These are phyloP conservation scores for Pseudoturritis turrita DNA, from an alignment of 345 rosid species.

Conservation along the genomic window DNA sequence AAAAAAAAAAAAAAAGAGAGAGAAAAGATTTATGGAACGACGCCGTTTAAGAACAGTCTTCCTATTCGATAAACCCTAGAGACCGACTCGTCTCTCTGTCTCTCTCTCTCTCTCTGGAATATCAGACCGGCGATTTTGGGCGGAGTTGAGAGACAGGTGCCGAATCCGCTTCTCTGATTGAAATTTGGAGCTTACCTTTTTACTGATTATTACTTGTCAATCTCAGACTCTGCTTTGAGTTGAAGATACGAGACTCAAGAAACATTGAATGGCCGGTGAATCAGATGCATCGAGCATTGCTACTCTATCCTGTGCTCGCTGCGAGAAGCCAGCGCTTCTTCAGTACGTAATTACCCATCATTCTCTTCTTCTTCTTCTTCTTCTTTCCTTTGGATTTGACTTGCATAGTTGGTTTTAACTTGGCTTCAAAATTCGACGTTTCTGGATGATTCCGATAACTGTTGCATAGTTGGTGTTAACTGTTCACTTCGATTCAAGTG, in stretches of 20 bases:
- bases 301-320: conserved; percentile 32
- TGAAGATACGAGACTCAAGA: conserved; percentile 3
- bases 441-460: neutral
- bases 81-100: no score
- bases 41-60: neutral
- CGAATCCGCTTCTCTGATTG: neutral
- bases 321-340: conserved; percentile 37
- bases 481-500: neutral
- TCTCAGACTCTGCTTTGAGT: neutral
- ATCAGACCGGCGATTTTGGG: neutral
- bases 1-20: no score
- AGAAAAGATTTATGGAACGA: neutral
- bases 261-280: conserved; percentile 28
- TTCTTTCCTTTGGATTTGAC: neutral
- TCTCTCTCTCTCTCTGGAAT: neutral
- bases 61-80: conserved; percentile 1
- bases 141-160: neutral
- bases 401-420: neutral
- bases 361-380: neutral
- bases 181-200: neutral
- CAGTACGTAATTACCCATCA: conserved; percentile 34
- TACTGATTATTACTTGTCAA: neutral
- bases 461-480: neutral
- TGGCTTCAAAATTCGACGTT: neutral
- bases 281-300: conserved; percentile 22